Base-by-base conservation (phyloP, 2,329 filamentous ascomycete species). In the Macrophomina tecta region DNA sequence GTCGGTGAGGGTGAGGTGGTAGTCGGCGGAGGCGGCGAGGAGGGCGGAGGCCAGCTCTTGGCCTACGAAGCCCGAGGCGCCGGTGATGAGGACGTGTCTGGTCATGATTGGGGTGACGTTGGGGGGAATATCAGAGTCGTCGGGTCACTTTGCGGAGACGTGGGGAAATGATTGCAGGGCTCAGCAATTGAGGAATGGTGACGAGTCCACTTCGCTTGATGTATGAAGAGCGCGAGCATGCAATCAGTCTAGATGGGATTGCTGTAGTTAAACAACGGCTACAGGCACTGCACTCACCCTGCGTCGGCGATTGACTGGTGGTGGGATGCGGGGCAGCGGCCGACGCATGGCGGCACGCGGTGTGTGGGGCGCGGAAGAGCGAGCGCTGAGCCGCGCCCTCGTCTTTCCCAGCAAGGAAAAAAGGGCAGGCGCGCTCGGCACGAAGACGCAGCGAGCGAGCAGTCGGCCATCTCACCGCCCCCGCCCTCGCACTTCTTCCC, bases 51-150 rank as follows among this genome's bases (percentile, higher is more conserved):
- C 68, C 12, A 71, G 69, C 58, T 69, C 66, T 49, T 70, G 68
- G 66, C 70, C 70, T 40, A 71, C 66, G 68, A 71, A 71, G 60
- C 69, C 70, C 6, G 68, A 69, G 12, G 69, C 70, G 48, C 69
- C 70, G 12, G 70, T 71, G 49, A 71, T 69, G 38, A 71, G 67
- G 55, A 70, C 66, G 58, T 66, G 64, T 18, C 52, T 51, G 32
- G 64, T 18, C 45, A 51, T 52, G 14, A 14, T 52, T 9, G 34
- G 23, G 28, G 14, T 38, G n/a, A 30, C 32, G n/a, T 51, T 66
- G 42, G 63, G 23, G 23, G 23, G 38, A 7, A 38, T 58, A 49
- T 62, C 58, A 49, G 11, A 38, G 40, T 64, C 40, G 49, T 14
- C 28, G 63, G 49, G 49, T 65, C 3, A 18, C 40, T 58, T 46